Conservation (phyloP, 2,329 filamentous ascomycete genomes). For the Rhexocercosporidium sp. region DNA sequence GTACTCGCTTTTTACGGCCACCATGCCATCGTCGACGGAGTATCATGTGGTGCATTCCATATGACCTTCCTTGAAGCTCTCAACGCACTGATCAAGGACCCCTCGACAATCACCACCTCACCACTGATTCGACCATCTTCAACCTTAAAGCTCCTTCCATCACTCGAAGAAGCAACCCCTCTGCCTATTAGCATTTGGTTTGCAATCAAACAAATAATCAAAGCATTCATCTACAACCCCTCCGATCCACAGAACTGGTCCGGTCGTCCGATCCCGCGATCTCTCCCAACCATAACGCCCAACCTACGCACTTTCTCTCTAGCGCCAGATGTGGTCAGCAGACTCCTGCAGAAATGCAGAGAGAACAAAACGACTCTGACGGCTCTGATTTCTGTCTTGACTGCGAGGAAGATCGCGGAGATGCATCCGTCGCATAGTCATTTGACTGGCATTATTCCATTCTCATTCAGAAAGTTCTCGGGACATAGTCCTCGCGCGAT, state of each 20-base stretch:
- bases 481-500: constrained; percentile 20
- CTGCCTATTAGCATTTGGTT: constrained; percentile 47
- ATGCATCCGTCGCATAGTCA: constrained; percentile 26
- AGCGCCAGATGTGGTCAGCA: constrained; percentile 4
- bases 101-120: constrained; percentile 1
- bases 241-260: constrained; percentile 21
- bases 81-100: constrained; percentile 35
- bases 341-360: constrained; percentile 27
- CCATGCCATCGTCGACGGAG: constrained; percentile 59
- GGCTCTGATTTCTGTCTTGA: constrained; percentile 26
- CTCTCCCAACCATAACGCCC: constrained; percentile 10
- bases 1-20: constrained; percentile 54
- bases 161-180: constrained; percentile 31
- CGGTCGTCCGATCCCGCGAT: constrained; percentile 19
- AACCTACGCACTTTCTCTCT: constrained; percentile 22
- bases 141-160: constrained; percentile 31
- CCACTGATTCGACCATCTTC: constrained; percentile 33
- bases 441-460: constrained; percentile 24
- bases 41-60: constrained; percentile 56
- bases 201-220: constrained; percentile 49
- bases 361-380: constrained; percentile 31
- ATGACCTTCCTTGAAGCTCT: constrained; percentile 51
- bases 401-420: constrained; percentile 23
- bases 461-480: constrained; percentile 25
- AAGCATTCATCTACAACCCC: constrained; percentile 40